A percentile compares a stretch with the other conserved stretches of the same genome.
These are phyloP conservation scores for Colletotrichum cuscutae DNA, from an alignment of 2,329 filamentous ascomycete species.

Conservation along the genomic window DNA sequence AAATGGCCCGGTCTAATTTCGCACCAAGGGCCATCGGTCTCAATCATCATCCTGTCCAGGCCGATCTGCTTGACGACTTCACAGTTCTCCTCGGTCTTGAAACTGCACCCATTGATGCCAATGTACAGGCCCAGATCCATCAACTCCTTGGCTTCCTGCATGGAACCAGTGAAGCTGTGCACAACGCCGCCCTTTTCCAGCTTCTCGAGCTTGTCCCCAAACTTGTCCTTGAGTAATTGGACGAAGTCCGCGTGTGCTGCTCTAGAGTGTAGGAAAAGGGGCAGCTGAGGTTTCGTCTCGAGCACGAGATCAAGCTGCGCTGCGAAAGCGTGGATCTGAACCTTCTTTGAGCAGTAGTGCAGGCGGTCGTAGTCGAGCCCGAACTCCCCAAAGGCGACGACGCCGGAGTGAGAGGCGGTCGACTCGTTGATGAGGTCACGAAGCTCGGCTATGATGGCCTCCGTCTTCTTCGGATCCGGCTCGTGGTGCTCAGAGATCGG, in stretches of 20 bases:
- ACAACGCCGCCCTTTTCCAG: conserved; percentile 85
- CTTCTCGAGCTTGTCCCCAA: conserved; percentile 68
- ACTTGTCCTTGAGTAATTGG: conserved; percentile 68
- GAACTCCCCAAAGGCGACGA: conserved; percentile 92
- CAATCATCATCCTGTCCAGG: conserved; percentile 85
- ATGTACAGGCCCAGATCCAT: conserved; percentile 86
- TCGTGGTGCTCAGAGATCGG: conserved; percentile 60
- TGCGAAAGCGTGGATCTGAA: conserved; percentile 87
- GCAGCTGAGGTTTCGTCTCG: conserved; percentile 75
- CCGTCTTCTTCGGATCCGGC: conserved; percentile 56
- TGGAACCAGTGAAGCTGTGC: conserved; percentile 92
- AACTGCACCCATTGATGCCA: conserved; percentile 95
- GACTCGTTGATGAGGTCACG: conserved; percentile 70
- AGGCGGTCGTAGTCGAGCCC: conserved; percentile 96
- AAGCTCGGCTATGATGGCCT: conserved; percentile 68
- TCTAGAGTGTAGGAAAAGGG: conserved; percentile 91
- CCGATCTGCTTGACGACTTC: conserved; percentile 83
- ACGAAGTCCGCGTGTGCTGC: conserved; percentile 91
- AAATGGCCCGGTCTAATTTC: conserved; percentile 92
- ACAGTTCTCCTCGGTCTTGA: conserved; percentile 94
- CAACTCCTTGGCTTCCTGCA: conserved; percentile 84
- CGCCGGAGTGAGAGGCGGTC: conserved; percentile 56
- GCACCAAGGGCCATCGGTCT: conserved; percentile 98
- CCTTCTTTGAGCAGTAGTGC: conserved; percentile 80
- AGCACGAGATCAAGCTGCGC: conserved; percentile 84